Base-by-base conservation (phyloP, 2,329 filamentous ascomycete species). In the Pleoardoris graminearum region DNA sequence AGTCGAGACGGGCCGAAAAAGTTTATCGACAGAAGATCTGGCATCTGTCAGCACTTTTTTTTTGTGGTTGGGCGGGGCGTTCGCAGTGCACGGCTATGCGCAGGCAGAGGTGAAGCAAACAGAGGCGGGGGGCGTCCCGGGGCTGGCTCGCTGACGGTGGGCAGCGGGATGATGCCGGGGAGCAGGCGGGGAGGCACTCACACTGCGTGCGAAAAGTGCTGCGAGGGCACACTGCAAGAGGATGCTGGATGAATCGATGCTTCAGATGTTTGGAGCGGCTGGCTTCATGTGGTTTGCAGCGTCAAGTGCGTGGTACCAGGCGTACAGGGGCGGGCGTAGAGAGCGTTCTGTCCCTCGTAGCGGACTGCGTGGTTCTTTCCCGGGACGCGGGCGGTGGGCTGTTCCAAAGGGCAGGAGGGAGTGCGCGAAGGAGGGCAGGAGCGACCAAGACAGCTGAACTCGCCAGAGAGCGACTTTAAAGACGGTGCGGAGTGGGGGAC, bases 401-500 rank as follows among this genome's bases (percentile, higher is more conserved):
- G 53, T 59, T 60, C 53, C 61, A 63, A 60, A 59, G 57, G 60
- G 67, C 55, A 48, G 62, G 67, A 72, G 67, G 58, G 70, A 70
- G 66, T 63, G 70, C 62, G 63, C 59, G 67, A 71, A 72, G 65
- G 70, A 72, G 17, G 44, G 44, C 23, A 35, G 51, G 25, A 71
- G 71, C 68, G 68, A 69, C 58, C 62, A 60, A 61, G 50, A 60
- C 59, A 54, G 55, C 25, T 58, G 54, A 54, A 50, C 29, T 35
- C 29, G 54, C 55, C 54, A 56, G 57, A 50, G 53, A 54, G 56
- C 50, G 43, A 46, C 43, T 35, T 46, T 22, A 16, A 27, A 17
- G 43, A 46, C 30, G 43, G 43, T 36, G 43, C 6, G 14, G 30
- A 33, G 41, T 22, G 30, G 30, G 30, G 36, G 43, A 46, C 43